Conservation (phyloP, 1,284 basidiomycete species). For the Austroboletus novae-zelandiae region DNA sequence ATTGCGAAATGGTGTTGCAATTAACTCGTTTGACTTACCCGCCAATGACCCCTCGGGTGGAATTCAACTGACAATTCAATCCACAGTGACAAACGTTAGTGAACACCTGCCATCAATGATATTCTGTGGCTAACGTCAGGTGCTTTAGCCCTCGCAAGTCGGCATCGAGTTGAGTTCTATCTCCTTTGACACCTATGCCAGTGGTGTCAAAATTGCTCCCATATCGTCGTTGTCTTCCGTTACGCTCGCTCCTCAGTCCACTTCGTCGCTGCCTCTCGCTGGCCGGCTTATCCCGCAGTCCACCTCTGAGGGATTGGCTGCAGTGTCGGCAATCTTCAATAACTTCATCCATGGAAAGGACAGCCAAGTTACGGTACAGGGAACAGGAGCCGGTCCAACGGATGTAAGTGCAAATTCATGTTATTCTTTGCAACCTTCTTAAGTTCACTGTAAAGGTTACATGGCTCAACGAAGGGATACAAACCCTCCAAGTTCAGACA, state of each 20-base stretch:
- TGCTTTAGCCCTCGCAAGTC: slow-evolving; percentile 67
- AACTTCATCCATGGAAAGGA: slow-evolving; percentile 70
- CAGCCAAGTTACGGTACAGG: slow-evolving; percentile 60
- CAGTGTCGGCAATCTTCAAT: slow-evolving; percentile 70
- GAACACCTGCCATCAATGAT: not conserved
- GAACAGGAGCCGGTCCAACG: slow-evolving; percentile 61
- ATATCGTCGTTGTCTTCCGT: slow-evolving; percentile 51
- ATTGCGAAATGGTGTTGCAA: slow-evolving; percentile 60
- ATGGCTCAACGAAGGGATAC: slow-evolving; percentile 78
- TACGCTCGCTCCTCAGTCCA: slow-evolving; percentile 55
- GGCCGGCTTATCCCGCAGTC: slow-evolving; percentile 69
- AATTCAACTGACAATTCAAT: slow-evolving; percentile 65
- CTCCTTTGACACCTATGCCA: slow-evolving; percentile 59
- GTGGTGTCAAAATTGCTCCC: slow-evolving; percentile 57
- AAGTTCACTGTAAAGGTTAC: slow-evolving; percentile 46
- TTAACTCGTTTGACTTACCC: slow-evolving; percentile 73
- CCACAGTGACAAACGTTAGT: slow-evolving; percentile 60
- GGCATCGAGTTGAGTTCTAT: slow-evolving; percentile 67
- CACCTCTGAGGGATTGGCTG: slow-evolving; percentile 50
- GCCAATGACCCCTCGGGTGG: slow-evolving; percentile 74
- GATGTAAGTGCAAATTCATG: slow-evolving; percentile 39
- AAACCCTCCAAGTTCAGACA: slow-evolving; percentile 59
- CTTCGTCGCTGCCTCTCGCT: slow-evolving; percentile 52
- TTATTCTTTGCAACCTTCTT: slow-evolving; percentile 5
- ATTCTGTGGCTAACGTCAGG: slow-evolving; percentile 4